A percentile compares a stretch with the other conserved stretches of the same genome.
Evolutionary conservation across 225 moss, liverwort and hornwort species (phyloP).

Genomic region (Lunularia cruciata): DNA sequence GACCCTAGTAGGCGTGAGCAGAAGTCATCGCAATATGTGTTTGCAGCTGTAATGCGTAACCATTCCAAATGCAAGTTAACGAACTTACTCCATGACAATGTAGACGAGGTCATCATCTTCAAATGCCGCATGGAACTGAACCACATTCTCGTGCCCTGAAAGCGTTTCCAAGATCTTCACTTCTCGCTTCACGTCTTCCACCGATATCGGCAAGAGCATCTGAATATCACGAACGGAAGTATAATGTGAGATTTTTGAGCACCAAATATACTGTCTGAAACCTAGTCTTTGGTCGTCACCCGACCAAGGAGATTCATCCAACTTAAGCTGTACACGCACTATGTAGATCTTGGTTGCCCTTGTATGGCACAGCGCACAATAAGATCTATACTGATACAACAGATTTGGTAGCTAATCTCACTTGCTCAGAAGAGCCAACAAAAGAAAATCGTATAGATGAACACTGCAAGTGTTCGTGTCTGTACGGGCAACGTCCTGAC

Average conservation of each 20-base stretch:
- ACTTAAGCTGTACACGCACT: too few relatives aligned
- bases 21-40: too few relatives aligned
- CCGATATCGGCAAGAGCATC: slow-evolving; percentile 95
- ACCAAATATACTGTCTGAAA: too few relatives aligned
- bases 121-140: slow-evolving; percentile 82
- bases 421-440: not conserved
- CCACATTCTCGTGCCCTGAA: slow-evolving; percentile 95
- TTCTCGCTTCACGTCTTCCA: slow-evolving; percentile 96
- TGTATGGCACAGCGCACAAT: too few relatives aligned
- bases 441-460: not conserved
- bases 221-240: slow-evolving; percentile 16
- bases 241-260: too few relatives aligned
- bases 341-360: too few relatives aligned
- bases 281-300: too few relatives aligned
- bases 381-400: too few relatives aligned
- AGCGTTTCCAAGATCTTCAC: slow-evolving; percentile 80
- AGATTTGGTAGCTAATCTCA: too few relatives aligned
- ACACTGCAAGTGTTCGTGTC: not conserved
- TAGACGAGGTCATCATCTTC: slow-evolving; percentile 96
- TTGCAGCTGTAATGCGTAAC: too few relatives aligned
- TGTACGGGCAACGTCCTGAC: not conserved
- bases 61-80: slow-evolving; percentile 6
- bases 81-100: slow-evolving; percentile 93
- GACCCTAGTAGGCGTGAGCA: too few relatives aligned
- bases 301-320: too few relatives aligned